Evolutionary conservation across 768 basidiomycete species (phyloP), one percentile per base, ranked within the genome.

Genomic region (Gyrodon lividus): DNA sequence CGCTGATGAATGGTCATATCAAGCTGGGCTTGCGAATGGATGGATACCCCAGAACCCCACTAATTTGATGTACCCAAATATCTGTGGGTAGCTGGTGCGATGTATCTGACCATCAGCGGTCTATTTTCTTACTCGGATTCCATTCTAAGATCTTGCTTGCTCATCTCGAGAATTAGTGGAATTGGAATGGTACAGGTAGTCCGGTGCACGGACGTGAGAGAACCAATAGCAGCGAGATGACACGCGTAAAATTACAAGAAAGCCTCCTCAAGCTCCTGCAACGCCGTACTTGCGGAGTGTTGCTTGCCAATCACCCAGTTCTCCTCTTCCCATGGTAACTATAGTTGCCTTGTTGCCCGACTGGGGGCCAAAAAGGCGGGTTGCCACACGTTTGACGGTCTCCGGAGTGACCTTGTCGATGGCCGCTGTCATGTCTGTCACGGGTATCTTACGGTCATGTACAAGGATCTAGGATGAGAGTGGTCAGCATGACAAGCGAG

Each of bases 1-100:
- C 54, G 86, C 89, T 2, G 88, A 91, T 55, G 94, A 96, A 51
- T 97, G 94, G 94, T 78, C 87, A 0, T 96, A 96, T 73, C 80
- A 88, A 56, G 84, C 87, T 40, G 92, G 92, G 35, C 73, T 95
- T 30, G 67, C 73, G 12, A 77, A 84, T 54, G 92, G 92, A 19
- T 94, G 89, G 90, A 94, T 96, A 64, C 92, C 93, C 8, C 66
- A 75, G 55, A 66, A 77, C 65, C 79, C 83, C 2, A 75, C 76
- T 8, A 34, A 77, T 34, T 66, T 72, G 46, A 7, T 40, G 60
- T 90, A 81, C 68, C 86, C 84, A 14, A 77, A 72, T 57, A 86
- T 87, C 48, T 95, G 88, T 55, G 68, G 64, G 23, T 79, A 53
- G 51, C 6, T 28, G 40, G 37, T 24, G 7, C 30, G 4, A 22